Evolutionary conservation across 2,329 filamentous ascomycete genomes (phyloP).

Genomic region (Uncinocarpus reesii): DNA sequence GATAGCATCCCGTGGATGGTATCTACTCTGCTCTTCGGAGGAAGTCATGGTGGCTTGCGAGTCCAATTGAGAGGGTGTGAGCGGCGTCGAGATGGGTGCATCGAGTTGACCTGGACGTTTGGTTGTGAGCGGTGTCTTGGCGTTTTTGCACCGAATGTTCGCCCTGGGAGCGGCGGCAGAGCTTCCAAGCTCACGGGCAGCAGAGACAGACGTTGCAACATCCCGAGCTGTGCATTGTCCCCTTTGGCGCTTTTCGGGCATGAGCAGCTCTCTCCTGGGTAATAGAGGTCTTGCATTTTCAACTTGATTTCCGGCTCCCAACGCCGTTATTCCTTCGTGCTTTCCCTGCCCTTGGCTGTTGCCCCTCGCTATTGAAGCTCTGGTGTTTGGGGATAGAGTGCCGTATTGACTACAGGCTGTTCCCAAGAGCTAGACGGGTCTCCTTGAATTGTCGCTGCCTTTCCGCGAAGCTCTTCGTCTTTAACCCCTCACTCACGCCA

Average conservation of each 20-base stretch:
- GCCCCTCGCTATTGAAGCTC: slow-evolving; percentile 9
- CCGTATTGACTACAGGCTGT: too few species aligned
- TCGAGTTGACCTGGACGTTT: not conserved
- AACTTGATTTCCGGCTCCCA: too few species aligned
- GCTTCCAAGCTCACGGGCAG: not conserved
- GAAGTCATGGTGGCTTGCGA: slow-evolving; percentile 36
- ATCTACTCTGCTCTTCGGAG: slow-evolving; percentile 42
- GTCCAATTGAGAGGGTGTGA: not conserved
- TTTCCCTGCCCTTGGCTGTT: slow-evolving; percentile 2
- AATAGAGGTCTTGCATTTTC: not conserved
- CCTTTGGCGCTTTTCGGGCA: not conserved
- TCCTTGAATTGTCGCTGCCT: too few species aligned
- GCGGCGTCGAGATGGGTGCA: not conserved
- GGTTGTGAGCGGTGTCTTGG: not conserved
- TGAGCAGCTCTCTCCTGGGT: not conserved
- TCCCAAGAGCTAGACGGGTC: not conserved
- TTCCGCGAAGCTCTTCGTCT: too few species aligned
- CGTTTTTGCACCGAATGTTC: not conserved
- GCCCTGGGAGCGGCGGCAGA: not conserved
- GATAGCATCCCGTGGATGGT: slow-evolving; percentile 66
- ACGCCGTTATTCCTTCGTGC: too few species aligned
- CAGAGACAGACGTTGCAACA: too few species aligned
- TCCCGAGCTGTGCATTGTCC: not conserved
- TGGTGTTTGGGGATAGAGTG: not conserved
- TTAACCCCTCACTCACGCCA: not conserved